Evolutionary conservation across 2,329 filamentous ascomycete species (phyloP), one percentile per base, ranked within the genome.

Genomic region (Trichothecium sympodiale): DNA sequence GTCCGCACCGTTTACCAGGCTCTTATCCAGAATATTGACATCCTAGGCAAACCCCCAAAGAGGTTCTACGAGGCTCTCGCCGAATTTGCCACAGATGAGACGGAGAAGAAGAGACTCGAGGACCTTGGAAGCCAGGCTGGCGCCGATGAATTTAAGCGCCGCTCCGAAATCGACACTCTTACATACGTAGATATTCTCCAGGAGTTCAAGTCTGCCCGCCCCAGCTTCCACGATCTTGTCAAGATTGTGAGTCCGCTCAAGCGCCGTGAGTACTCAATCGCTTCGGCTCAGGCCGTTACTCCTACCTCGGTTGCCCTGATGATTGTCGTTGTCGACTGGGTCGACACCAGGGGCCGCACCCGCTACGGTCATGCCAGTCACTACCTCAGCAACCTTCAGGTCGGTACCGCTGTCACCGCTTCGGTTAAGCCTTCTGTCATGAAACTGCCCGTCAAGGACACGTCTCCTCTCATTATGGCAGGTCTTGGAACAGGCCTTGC

Each of bases 401-500:
- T 84, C 10, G 91, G 91, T 35, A 66, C 83, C 27, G 67, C 80
- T 25, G 77, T 98, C 43, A 94, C 88, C 3, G 91, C 86, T 39
- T 94, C 84, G 25, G 87, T 98, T 57, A 98, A 98, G 69, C 86
- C 91, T 1, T 95, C 87, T 17, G 91, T 96, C 46, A 98, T 98
- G 91, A 98, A 96, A 66, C 74, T 98, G n/a, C 91, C 91, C 5
- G 64, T 74, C 41, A 81, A 79, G 56, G 80, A 88, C 48, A 91
- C 85, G 27, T 85, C 89, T 33, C 91, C 91, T 29, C 79, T 98
- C 55, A 95, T 98, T 69, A 95, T 98, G 89, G 91, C 91, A 8
- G 91, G 91, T 59, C 81, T 96, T n/a, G 91, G 91, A 44, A 98
- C 91, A 0, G 91, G 91, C 54, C 80, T 98, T 16, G 91, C 91